Conservation (phyloP, 2,329 filamentous ascomycete species). For the Acrodontium crateriforme region DNA sequence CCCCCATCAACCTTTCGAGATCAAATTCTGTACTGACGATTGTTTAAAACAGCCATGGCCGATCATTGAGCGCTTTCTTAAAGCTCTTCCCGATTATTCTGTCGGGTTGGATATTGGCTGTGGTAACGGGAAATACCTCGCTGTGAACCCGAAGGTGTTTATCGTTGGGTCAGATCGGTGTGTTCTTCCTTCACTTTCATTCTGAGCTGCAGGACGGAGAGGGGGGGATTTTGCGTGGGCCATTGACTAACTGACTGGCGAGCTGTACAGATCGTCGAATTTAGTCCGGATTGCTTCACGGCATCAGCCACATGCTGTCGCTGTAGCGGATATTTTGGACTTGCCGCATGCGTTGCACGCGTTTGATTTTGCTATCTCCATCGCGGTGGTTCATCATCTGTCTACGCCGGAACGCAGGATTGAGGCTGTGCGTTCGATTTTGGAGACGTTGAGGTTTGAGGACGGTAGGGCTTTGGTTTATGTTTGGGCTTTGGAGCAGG, state of each 20-base stretch:
- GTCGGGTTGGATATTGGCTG: conserved; percentile 86
- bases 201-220: no score
- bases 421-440: conserved; percentile 56
- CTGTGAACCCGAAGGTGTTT: conserved; percentile 62
- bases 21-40: conserved; percentile 35
- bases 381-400: conserved; percentile 88
- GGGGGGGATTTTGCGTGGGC: no score
- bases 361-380: conserved; percentile 84
- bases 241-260: no score
- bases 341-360: conserved; percentile 55
- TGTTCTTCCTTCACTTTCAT: conserved; percentile 17
- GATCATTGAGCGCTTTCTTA: conserved; percentile 68
- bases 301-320: conserved; percentile 48
- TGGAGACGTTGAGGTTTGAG: conserved; percentile 45
- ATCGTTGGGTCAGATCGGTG: conserved; percentile 79
- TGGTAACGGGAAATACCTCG: conserved; percentile 91
- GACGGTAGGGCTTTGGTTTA: conserved; percentile 65
- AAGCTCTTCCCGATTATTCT: conserved; percentile 49
- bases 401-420: conserved; percentile 62
- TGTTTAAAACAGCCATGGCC: conserved; percentile 60
- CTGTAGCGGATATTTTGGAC: conserved; percentile 71
- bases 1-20: neutral
- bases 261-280: conserved; percentile 38
- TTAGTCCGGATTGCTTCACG: conserved; percentile 44
- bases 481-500: conserved; percentile 93